Percentiles rank a stretch among this genome's conserved stretches.
These are phyloP conservation scores for Basidioascus undulatus DNA, from an alignment of 768 basidiomycete species.

Conservation along the genomic window DNA sequence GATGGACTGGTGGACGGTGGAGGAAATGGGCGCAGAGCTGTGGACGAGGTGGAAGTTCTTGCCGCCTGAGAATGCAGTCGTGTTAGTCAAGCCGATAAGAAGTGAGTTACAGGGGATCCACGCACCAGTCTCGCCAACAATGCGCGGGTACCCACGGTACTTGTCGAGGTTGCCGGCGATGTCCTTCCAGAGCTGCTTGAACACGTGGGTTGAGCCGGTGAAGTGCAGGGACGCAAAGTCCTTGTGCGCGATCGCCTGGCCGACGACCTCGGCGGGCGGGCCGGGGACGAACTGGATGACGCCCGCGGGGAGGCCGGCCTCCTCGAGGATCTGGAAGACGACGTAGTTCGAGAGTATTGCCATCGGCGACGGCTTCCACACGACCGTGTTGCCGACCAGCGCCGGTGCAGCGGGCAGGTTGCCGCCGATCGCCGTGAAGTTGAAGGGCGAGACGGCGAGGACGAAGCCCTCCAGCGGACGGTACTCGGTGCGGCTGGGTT, in stretches of 20 bases:
- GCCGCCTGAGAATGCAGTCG: conserved; percentile 27
- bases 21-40: conserved; percentile 56
- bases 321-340: conserved; percentile 65
- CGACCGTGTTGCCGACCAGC: conserved; percentile 73
- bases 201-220: conserved; percentile 83
- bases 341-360: conserved; percentile 91
- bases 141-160: conserved; percentile 72
- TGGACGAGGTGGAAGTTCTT: conserved; percentile 98
- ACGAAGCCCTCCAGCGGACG: conserved; percentile 97
- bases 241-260: conserved; percentile 51
- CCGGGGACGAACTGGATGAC: conserved; percentile 96
- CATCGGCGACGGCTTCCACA: conserved; percentile 95
- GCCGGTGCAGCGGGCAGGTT: conserved; percentile 76
- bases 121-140: conserved; percentile 78
- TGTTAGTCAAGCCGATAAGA: background rate
- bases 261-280: conserved; percentile 59
- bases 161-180: conserved; percentile 68
- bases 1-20: conserved; percentile 71
- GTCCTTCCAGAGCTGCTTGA: conserved; percentile 90
- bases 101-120: background rate
- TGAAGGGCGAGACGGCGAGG: conserved; percentile 83
- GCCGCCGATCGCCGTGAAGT: conserved; percentile 86
- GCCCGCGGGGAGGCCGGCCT: conserved; percentile 79
- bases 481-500: conserved; percentile 66
- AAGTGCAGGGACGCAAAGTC: conserved; percentile 79